Conservation (phyloP, 352 stramenopile genomes). For the Phytopythium sindhum region DNA sequence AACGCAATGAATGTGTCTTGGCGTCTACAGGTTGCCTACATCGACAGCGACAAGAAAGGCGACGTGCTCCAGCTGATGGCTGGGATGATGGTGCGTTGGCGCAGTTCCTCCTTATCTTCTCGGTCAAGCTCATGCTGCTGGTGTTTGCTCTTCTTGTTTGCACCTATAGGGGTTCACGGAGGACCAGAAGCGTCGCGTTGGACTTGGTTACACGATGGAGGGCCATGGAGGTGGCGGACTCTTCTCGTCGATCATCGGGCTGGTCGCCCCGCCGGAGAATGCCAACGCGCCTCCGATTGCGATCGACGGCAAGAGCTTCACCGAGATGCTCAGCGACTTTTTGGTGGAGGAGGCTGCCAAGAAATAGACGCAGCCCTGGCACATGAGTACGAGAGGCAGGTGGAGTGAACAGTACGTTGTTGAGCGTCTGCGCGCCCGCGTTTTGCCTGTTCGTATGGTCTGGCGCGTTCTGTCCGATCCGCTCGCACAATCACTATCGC, state of each 20-base stretch:
- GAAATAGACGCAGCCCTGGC: slow-evolving; percentile 1
- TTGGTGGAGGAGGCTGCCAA: slow-evolving; percentile 53
- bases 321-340: slow-evolving; percentile 72
- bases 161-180: slow-evolving; percentile 46
- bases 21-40: slow-evolving; percentile 48
- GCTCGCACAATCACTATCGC: not conserved
- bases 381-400: not conserved
- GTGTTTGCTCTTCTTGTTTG: too few relatives aligned
- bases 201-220: slow-evolving; percentile 43
- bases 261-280: slow-evolving; percentile 29
- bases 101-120: not conserved
- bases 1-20: too few relatives aligned
- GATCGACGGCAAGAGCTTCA: slow-evolving; percentile 65
- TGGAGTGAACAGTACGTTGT: not conserved
- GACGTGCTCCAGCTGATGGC: slow-evolving; percentile 72
- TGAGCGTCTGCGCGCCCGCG: not conserved
- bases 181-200: slow-evolving; percentile 64
- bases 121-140: not conserved
- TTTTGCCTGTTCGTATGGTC: not conserved
- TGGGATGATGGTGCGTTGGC: slow-evolving; percentile 54
- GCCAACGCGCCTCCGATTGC: not conserved
- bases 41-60: slow-evolving; percentile 64
- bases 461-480: not conserved
- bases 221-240: slow-evolving; percentile 62
- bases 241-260: slow-evolving; percentile 62